A percentile compares a stretch with the other conserved stretches of the same genome.
Conservation (phyloP, 1,284 basidiomycete genomes). For the Sanghuangporus weigelae region DNA sequence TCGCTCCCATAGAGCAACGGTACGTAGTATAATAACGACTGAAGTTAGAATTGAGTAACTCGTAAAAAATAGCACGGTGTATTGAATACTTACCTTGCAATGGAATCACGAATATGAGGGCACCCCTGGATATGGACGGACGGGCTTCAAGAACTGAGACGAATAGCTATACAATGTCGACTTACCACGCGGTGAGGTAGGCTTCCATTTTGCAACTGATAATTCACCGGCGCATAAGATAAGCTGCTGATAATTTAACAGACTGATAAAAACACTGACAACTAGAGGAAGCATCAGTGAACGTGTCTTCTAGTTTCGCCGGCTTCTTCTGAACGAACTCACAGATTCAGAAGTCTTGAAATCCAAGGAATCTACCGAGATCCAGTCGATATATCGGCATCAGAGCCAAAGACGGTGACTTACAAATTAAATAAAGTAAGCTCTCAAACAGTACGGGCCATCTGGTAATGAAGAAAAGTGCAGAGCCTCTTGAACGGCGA, state of each 20-base stretch:
- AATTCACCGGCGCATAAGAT: neutral
- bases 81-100: constrained; percentile 8
- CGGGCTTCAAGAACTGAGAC: neutral
- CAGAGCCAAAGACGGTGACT: neutral
- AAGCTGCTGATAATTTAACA: neutral
- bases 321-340: neutral
- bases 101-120: constrained; percentile 9
- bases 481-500: constrained; percentile 2
- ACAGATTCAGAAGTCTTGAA: neutral
- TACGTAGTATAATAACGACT: constrained; percentile 15
- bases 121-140: constrained; percentile 1
- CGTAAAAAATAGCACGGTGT: neutral
- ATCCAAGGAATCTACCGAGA: neutral
- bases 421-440: constrained; percentile 11
- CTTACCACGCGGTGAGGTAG: constrained; percentile 10
- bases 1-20: constrained; percentile 13
- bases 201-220: constrained; percentile 8
- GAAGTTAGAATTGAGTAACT: neutral
- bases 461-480: constrained; percentile 13
- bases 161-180: neutral
- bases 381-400: neutral
- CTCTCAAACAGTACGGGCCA: constrained; percentile 9
- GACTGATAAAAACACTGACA: neutral
- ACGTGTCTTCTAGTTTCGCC: neutral
- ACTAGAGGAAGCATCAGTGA: neutral